Evolutionary conservation across 768 basidiomycete genomes (phyloP).

Genomic region (Tulasnella sp.): DNA sequence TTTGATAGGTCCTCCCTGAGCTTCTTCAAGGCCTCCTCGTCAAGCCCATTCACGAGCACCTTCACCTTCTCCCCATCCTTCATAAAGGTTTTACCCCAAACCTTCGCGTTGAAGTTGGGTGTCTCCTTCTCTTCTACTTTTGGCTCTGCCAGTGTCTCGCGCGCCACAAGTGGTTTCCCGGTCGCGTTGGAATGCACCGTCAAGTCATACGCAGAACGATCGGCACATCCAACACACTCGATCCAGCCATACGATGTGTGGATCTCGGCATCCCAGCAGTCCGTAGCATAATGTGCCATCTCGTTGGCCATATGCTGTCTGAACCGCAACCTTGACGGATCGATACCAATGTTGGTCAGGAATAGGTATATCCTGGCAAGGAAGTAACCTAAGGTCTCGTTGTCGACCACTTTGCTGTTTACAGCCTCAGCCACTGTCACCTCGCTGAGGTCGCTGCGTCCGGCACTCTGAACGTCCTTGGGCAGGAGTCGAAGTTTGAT

Average conservation of each 20-base stretch:
- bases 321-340: slow-evolving; percentile 75
- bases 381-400: slow-evolving; percentile 97
- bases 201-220: slow-evolving; percentile 94
- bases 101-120: slow-evolving; percentile 77
- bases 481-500: slow-evolving; percentile 68
- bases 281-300: slow-evolving; percentile 98
- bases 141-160: slow-evolving; percentile 77
- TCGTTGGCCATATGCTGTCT: slow-evolving; percentile 98
- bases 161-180: slow-evolving; percentile 73
- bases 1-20: slow-evolving; percentile 62
- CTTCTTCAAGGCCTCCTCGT: slow-evolving; percentile 50
- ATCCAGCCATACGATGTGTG: slow-evolving; percentile 90
- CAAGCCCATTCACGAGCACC: slow-evolving; percentile 53
- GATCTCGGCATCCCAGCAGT: slow-evolving; percentile 99
- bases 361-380: slow-evolving; percentile 85
- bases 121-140: slow-evolving; percentile 71
- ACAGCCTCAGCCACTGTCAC: slow-evolving; percentile 89
- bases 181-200: slow-evolving; percentile 80
- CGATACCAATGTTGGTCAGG: slow-evolving; percentile 82
- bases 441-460: slow-evolving; percentile 48
- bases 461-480: slow-evolving; percentile 70
- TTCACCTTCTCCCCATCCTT: slow-evolving; percentile 62
- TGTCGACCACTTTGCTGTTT: slow-evolving; percentile 74
- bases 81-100: slow-evolving; percentile 80
- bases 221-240: slow-evolving; percentile 98